Percentiles rank a stretch among this genome's conserved stretches.
phyloP scores from a whole-genome alignment of 176 grass and related monocot species.

The Pontederia paniculata region DNA sequence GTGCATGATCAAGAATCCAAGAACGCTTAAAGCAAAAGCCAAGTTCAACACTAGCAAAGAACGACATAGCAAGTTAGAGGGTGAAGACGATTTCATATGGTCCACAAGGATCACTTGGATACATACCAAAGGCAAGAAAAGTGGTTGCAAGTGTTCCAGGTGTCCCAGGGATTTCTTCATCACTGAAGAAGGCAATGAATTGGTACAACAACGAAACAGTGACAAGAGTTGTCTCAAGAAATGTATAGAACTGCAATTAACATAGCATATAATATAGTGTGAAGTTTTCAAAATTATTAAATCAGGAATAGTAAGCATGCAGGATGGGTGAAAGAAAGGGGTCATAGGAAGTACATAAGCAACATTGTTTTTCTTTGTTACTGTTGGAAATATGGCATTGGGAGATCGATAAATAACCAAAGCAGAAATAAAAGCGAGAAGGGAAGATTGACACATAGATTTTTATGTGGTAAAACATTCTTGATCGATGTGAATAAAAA shows the following conservation, averaged over 20 bases:
- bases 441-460: too few species aligned
- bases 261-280: too few species aligned
- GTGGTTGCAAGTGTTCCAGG: conserved; percentile 88
- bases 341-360: too few species aligned
- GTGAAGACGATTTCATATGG: not conserved
- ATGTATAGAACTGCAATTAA: conserved; percentile 78
- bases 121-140: conserved; percentile 92
- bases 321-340: too few species aligned
- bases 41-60: conserved; percentile 67
- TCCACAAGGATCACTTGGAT: conserved; percentile 15
- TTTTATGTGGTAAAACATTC: too few species aligned
- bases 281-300: too few species aligned
- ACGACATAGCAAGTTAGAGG: conserved; percentile 7
- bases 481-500: too few species aligned
- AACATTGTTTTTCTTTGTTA: too few species aligned
- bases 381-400: too few species aligned
- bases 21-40: conserved; percentile 74
- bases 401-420: too few species aligned
- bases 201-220: conserved; percentile 68
- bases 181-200: conserved; percentile 95
- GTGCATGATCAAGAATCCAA: conserved; percentile 61
- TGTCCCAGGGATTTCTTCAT: conserved; percentile 65
- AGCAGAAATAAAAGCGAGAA: too few species aligned
- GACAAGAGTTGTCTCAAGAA: conserved; percentile 83
- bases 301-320: too few species aligned